A percentile compares a stretch with the other conserved stretches of the same genome.
Evolutionary conservation across 257 asterid genomes (phyloP).

Genomic region (Gentiana straminea): DNA sequence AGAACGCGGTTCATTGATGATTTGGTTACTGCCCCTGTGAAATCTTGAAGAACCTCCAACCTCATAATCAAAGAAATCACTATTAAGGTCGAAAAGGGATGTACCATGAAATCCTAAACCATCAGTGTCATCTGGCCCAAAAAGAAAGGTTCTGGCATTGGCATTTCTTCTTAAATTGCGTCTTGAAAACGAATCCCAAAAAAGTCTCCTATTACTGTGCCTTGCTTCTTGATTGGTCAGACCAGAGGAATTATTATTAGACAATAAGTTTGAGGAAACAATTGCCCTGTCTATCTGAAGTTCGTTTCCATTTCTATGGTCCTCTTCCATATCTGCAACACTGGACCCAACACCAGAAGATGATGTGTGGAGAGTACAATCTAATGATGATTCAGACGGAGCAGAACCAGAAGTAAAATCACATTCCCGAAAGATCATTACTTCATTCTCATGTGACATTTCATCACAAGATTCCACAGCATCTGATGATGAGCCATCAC

Average conservation of each 20-base stretch:
- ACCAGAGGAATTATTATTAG: slow-evolving; percentile 42
- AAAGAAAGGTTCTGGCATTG: slow-evolving; percentile 32
- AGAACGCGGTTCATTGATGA: slow-evolving; percentile 42
- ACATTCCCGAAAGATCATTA: slow-evolving; percentile 38
- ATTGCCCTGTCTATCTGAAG: slow-evolving; percentile 47
- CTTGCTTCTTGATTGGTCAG: slow-evolving; percentile 44
- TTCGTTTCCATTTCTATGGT: slow-evolving; percentile 31
- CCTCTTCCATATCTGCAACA: slow-evolving; percentile 54
- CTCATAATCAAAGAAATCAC: slow-evolving; percentile 42
- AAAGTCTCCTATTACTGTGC: slow-evolving; percentile 71
- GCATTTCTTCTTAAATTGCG: slow-evolving; percentile 56
- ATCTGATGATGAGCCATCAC: slow-evolving; percentile 18
- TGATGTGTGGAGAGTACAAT: slow-evolving; percentile 27
- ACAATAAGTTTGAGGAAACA: slow-evolving; percentile 33
- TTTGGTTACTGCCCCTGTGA: slow-evolving; percentile 27
- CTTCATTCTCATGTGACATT: slow-evolving; percentile 39
- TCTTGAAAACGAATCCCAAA: slow-evolving; percentile 84
- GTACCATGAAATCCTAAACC: slow-evolving; percentile 42
- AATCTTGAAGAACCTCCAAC: slow-evolving; percentile 42
- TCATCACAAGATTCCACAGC: slow-evolving; percentile 38
- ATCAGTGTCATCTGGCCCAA: slow-evolving; percentile 44
- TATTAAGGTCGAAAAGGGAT: slow-evolving; percentile 49
- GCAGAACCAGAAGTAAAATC: slow-evolving; percentile 38
- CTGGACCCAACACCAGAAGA: slow-evolving; percentile 41
- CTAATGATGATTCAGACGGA: slow-evolving; percentile 37